A percentile compares a stretch with the other conserved stretches of the same genome.
These are phyloP conservation scores for Elsinoe batatas DNA, from an alignment of 2,329 filamentous ascomycete genomes.

Conservation along the genomic window DNA sequence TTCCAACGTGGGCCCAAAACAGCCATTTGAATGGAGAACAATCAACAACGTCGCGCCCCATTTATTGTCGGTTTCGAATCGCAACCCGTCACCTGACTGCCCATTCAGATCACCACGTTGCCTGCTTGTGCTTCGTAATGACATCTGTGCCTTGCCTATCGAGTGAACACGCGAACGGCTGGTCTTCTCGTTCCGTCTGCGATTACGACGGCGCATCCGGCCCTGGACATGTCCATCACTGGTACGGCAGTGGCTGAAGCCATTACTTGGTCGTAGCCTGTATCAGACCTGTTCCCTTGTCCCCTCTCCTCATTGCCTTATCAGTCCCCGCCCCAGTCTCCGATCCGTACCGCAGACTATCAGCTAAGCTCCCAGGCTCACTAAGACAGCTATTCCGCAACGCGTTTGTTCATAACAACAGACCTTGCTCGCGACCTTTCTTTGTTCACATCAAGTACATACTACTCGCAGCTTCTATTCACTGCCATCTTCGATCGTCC, in stretches of 20 bases:
- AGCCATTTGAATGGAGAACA: conserved; percentile 1
- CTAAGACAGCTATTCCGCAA: conserved; percentile 7
- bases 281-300: conserved; percentile 5
- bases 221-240: neutral
- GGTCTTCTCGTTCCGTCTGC: neutral
- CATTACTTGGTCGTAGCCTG: conserved; percentile 6
- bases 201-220: neutral
- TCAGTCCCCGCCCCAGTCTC: conserved; percentile 1
- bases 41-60: neutral
- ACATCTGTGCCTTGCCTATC: conserved; percentile 3
- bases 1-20: conserved; percentile 2
- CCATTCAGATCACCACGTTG: conserved; percentile 8
- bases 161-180: neutral
- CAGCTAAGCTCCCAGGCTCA: conserved; percentile 8
- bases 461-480: neutral
- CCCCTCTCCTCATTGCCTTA: neutral
- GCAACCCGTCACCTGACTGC: conserved; percentile 3
- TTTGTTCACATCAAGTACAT: conserved; percentile 2
- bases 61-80: conserved; percentile 8
- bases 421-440: conserved; percentile 1
- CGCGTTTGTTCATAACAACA: conserved; percentile 8
- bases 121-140: neutral
- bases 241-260: conserved; percentile 4
- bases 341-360: conserved; percentile 6
- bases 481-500: conserved; percentile 1